Base-by-base conservation (phyloP, 352 stramenopile species). In the Phytophthora pisi region DNA sequence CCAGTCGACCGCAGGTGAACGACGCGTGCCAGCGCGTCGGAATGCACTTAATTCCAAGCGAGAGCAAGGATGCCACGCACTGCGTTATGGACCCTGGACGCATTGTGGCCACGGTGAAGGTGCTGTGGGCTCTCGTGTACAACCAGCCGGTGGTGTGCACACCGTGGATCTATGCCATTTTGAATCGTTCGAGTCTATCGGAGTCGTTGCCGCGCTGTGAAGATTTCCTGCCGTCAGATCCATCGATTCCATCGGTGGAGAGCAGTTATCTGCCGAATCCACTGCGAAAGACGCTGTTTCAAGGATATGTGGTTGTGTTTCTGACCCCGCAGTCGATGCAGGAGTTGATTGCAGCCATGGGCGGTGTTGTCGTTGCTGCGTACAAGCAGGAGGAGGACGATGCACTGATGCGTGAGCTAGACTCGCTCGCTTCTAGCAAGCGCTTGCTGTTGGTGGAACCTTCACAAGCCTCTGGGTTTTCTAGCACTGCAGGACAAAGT, bases 121-220 rank as follows among this genome's bases (percentile, higher is more conserved):
- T 95, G 57, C 76, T 96, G 9, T 96, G 89, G 89, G 85, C 89
- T 9, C 76, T 96, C 15, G 87, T 95, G 57, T 89, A 90, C 67
- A 93, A 89, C 49, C 89, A 95, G 50, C 88, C 84, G 0, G 85
- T 96, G 52, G 89, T 96, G 51, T 89, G 75, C 49, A 92, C 86
- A 31, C 72, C 81, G 10, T 96, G 89, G 89, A 79, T 96, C 36
- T 89, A 90, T 45, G 87, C 84, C 15, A 86, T 96, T 46, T 68
- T 91, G 23, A 79, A 80, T 15, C 89, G 89, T 51, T 84, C 87
- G 55, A 92, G 77, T 45, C 65, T 96, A 38, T 84, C 89, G 1
- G 84, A 93, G 52, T 76, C 84, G 11, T 63, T 96, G 38, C 89
- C 89, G 23, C 75, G 82, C 13, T 96, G 84, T 56, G 89, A 95